A percentile compares a stretch with the other conserved stretches of the same genome.
These are phyloP conservation scores for Bromus sterilis DNA, from an alignment of 176 grass and related monocot species.

Conservation along the genomic window DNA sequence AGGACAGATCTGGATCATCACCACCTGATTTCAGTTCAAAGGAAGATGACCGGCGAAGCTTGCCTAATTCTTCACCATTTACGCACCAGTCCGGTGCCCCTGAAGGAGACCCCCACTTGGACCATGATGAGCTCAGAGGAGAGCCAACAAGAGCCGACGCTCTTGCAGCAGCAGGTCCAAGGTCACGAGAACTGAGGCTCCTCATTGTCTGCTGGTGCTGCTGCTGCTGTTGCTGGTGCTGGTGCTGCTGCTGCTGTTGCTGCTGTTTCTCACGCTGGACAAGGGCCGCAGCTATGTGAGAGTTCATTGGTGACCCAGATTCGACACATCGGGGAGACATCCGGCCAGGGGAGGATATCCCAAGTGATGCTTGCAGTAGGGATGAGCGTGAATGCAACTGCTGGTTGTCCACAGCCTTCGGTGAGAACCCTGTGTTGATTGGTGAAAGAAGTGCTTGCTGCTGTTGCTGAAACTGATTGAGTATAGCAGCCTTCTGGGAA, in stretches of 20 bases:
- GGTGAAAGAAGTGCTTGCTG: constrained; percentile 76
- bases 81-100: constrained; percentile 53
- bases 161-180: constrained; percentile 45
- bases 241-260: background rate
- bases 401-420: constrained; percentile 51
- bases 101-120: constrained; percentile 60
- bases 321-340: constrained; percentile 61
- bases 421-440: constrained; percentile 65
- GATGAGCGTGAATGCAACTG: constrained; percentile 55
- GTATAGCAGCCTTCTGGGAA: constrained; percentile 65
- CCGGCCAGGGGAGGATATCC: constrained; percentile 45
- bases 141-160: constrained; percentile 34
- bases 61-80: constrained; percentile 61
- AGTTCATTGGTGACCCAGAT: constrained; percentile 64
- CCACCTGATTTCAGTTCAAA: constrained; percentile 54
- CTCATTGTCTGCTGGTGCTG: constrained; percentile 55
- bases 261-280: constrained; percentile 64
- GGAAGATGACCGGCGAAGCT: constrained; percentile 67
- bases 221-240: constrained; percentile 26
- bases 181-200: constrained; percentile 76
- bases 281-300: constrained; percentile 50
- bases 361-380: constrained; percentile 60
- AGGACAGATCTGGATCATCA: constrained; percentile 77
- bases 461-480: constrained; percentile 86
- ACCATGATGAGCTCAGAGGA: constrained; percentile 57